Evolutionary conservation across 139 green algal species (phyloP), one percentile per base, ranked within the genome.

Genomic region (Chlamydomonas asymmetrica): DNA sequence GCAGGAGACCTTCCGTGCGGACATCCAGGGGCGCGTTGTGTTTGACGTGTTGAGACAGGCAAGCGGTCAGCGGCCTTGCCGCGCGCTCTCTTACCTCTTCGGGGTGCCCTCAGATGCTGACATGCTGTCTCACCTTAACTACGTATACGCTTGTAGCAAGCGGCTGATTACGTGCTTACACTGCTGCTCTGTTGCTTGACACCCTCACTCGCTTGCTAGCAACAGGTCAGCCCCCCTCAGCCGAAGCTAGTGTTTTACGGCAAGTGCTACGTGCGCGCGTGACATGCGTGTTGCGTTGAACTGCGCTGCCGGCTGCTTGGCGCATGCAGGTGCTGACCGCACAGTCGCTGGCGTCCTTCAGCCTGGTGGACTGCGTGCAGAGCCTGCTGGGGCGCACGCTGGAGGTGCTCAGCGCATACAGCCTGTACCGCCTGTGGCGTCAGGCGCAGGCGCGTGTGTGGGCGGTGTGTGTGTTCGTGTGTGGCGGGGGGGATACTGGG

Each of bases 311-410:
- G n/a, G n/a, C n/a, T n/a, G 38, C 66, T 48, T 52, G 57, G 39
- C 16, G 5, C 23, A 4, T 52, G 32, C 66, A 88, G 82, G 80
- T 93, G 22, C 72, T 97, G 34, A 91, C 87, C 3, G 39, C 52
- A 0, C 83, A 91, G 68, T 86, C 75, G 25, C 83, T 97, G 54
- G 83, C 87, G 23, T 92, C 84, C 62, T 97, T 96, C 79, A 91
- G 67, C 20, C 78, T 93, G 62, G 80, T 80, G 25, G 91, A 95
- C 80, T 94, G 88, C 78, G 69, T 66, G 4, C 81, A 91, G 63
- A 83, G 64, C 2, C 80, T 96, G 63, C 80, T 96, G 56, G 74
- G 73, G 16, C 31, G 69, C 23, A 88, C 82, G 8, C 54, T 95
- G 48, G 89, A 94, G 80, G 87, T 93, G 34, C 64, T 92, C 38